These are phyloP conservation scores for Leccinum sublutescens DNA, from an alignment of 768 basidiomycete species.

Conservation along the genomic window DNA sequence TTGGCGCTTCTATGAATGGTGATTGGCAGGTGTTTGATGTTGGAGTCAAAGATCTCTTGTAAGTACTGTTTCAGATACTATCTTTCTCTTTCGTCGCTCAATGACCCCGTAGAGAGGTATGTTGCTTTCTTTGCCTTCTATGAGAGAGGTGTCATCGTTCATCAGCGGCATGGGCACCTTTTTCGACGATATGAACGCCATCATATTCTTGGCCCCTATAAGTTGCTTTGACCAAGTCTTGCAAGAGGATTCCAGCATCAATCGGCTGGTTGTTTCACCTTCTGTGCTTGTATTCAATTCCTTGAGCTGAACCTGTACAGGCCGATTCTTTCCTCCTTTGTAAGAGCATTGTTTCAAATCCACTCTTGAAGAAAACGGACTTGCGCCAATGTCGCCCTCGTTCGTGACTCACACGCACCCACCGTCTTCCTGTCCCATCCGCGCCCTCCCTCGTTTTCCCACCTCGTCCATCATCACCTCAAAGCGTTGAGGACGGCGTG, in stretches of 20 bases:
- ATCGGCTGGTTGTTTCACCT: conserved; percentile 52
- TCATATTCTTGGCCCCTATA: conserved; percentile 74
- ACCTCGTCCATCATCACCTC: no score
- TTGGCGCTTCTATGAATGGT: conserved; percentile 51
- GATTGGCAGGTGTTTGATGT: conserved; percentile 82
- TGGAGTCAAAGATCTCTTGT: conserved; percentile 69
- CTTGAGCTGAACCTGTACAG: conserved; percentile 34
- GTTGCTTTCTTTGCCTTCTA: conserved; percentile 22
- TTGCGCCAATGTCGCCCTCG: conserved; percentile 22
- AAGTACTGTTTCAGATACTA: conserved; percentile 24
- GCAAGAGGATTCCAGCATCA: conserved; percentile 59
- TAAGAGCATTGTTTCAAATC: conserved; percentile 63
- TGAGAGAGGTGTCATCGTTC: conserved; percentile 3
- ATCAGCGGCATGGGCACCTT: conserved; percentile 68
- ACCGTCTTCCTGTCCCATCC: no score
- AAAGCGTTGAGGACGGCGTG: no score
- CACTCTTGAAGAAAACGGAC: conserved; percentile 58
- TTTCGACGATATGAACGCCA: conserved; percentile 74
- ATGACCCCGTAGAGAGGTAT: conserved; percentile 48
- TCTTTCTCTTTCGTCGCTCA: not conserved
- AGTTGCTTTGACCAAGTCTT: conserved; percentile 72
- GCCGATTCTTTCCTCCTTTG: conserved; percentile 68
- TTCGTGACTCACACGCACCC: no score
- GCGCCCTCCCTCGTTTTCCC: no score
- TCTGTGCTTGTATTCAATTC: not conserved